Base-by-base conservation (phyloP, 2,329 filamentous ascomycete species). In the Monosporascus sp. region DNA sequence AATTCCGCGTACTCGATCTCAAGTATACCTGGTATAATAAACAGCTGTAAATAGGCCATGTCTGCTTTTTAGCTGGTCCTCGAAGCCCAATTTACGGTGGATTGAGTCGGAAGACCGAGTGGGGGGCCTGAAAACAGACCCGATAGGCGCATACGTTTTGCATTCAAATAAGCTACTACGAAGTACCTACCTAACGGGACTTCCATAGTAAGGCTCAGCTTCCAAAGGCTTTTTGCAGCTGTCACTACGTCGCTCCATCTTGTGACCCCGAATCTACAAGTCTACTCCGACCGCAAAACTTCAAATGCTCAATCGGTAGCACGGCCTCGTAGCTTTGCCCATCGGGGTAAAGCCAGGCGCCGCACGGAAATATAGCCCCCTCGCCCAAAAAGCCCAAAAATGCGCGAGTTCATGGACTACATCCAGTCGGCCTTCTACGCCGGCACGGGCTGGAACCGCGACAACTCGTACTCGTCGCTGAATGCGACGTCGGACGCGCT, bases 371-470 rank as follows among this genome's bases (percentile, higher is more conserved):
- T 44, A 43, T 1, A 26, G 43, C 14, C 40, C 22, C 14, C 6
- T 14, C 2, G 2, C 17, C 41, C 20, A 20, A 24, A 18, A 24
- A 20, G 18, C 28, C 43, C 55, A 58, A 74, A 51, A 51, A 97
- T 97, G 92, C 86, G 94, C 76, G 88, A 92, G 74, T 97, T 96
- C 78, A 96, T 97, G 90, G 91, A 96, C 74, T 93, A 95, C 77
- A 87, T 97, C 76, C 91, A 96, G 74, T 82, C 88, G 74, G 89
- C 90, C 65, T 97, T 96, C 75, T 89, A 91, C 71, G 81, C 88
- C 69, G 87, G 88, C 53, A 92, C 91, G 46, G 82, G 87, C 70
- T 97, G 92, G 92, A 89, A 92, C 68, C 80, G 85, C 66, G 91
- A 97, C 77, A 96, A 96, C 72, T 94, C 89, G 56, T 97, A 97